Evolutionary conservation across 2,329 filamentous ascomycete genomes (phyloP), one percentile per base, ranked within the genome.

Genomic region (Teratosphaeria destructans): DNA sequence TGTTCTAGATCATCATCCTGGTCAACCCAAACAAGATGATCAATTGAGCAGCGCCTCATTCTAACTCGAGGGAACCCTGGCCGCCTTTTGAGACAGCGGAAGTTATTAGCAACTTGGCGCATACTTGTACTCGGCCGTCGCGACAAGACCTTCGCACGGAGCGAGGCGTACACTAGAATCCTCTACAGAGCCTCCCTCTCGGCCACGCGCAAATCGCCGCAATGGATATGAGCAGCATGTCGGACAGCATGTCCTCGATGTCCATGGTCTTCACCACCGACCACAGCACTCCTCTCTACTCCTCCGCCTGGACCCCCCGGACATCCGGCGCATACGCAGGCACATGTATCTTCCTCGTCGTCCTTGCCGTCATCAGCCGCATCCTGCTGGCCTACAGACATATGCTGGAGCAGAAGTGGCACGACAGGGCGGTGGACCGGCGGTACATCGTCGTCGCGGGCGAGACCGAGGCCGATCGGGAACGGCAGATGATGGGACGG

Each of bases 261-360:
- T 66, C 70, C 54, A 83, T 82, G 81, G 74, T 76, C 62, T 94
- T 94, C 80, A 85, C 85, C 66, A 83, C 80, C 63, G 76, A 78
- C 59, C 82, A 83, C 54, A 74, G 71, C 59, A 89, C 86, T 0
- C 79, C 86, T 3, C 79, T 90, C 54, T 90, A 81, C 77, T 86
- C 89, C 16, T 72, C 75, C 26, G 72, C 78, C 57, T 97, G 92
- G 90, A 87, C 88, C 2, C 93, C 93, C 5, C 75, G 71, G 32
- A 85, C 77, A 39, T 77, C 81, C 5, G 90, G 87, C 66, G 77
- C 81, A 61, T 97, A 96, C 74, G 90, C 90, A 1, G 93, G 85
- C 59, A 95, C 90, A 32, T 95, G 93, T 78, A 89, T 96, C 73
- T 96, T 96, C 76, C 82, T 96, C 61, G 85, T 96, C 71, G 67